Evolutionary conservation across 2,329 filamentous ascomycete species (phyloP), one percentile per base, ranked within the genome.

Genomic region (Cladophialophora bantiana): DNA sequence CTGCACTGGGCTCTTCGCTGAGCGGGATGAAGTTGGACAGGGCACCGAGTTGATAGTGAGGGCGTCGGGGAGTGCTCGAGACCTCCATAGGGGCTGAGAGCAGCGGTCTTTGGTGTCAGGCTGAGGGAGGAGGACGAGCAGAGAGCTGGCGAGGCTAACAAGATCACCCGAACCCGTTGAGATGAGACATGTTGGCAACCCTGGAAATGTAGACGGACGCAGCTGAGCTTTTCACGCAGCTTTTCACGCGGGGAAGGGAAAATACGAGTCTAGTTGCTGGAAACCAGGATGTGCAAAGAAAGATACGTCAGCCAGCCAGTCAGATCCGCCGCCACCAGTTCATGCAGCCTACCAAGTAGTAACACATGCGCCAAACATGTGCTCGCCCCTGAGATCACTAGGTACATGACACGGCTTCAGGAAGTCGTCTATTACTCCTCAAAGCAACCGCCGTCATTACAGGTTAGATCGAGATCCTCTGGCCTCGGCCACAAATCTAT

Each of bases 1-100:
- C 71, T 36, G 79, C 74, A n/a, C 72, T 71, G 54, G 76, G 74
- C 0, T 74, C 73, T 50, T 78, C 75, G n/a, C 77, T 74, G 20
- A 76, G 65, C n/a, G 73, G 72, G 15, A 76, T 70, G 64, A 76
- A 75, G 45, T 64, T 64, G 9, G 68, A 67, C 12, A 73, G 67
- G 7, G 61, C 64, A 42, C 70, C 65, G 26, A 72, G 59, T 13
- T 63, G 69, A 45, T 72, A 74, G 26, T 66, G 69, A 15, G 69
- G 61, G 42, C 68, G 57, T 36, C 60, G 62, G 34, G 69, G 57
- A 7, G 66, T 59, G 31, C 15, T 66, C 15, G 67, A n/a, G 4
- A 57, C 13, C 13, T 68, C 66, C 66, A 65, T 65, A 10, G 13
- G 45, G 42, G 40, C 53, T 20, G 18, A 20, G 18, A 32, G 34